Evolutionary conservation across 352 stramenopile species (phyloP), one percentile per base, ranked within the genome.

Genomic region (Pythium biforme): DNA sequence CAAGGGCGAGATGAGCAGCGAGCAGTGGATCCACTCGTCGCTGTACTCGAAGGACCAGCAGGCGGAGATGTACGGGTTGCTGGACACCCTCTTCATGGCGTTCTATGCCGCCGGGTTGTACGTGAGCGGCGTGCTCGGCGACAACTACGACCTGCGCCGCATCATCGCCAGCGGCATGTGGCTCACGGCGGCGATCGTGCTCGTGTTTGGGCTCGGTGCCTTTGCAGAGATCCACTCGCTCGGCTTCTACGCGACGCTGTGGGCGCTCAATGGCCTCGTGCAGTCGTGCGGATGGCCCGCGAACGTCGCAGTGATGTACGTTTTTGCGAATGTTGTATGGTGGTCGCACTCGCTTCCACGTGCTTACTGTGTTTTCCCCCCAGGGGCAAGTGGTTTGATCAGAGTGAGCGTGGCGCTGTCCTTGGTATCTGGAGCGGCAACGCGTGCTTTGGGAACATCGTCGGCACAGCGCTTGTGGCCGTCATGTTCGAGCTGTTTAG

Each of bases 341-440:
- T 39, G 25, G 37, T 7, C 11, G 6, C 12, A 20, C 17, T 43
- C 14, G 15, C 37, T 43, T n/a, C 37, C 12, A n/a, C 12, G 15
- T 39, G n/a, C 47, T 53, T 17, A 53, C 26, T 27, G 26, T 49
- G 25, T 40, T 0, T 25, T 14, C 4, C 27, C 5, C 34, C 89
- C 62, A 98, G 97, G 93, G 95, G 95, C 56, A 98, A 97, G 72
- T 99, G 96, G 96, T 96, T 96, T 47, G 64, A 77, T 49, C 73
- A 80, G 52, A 61, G 68, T 43, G 89, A 96, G 55, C 84, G 88
- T 12, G 86, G 89, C 7, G 84, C 84, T 2, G 77, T 98, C 37
- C 97, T 98, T 65, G 94, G 94, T 8, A 83, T 98, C 49, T 98
- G 95, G 96, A 98, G 94, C 53, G 97, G 94, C 56, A 97, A 99